Conservation (phyloP, 2,329 filamentous ascomycete genomes). For the Raffaelea deltoideospora region DNA sequence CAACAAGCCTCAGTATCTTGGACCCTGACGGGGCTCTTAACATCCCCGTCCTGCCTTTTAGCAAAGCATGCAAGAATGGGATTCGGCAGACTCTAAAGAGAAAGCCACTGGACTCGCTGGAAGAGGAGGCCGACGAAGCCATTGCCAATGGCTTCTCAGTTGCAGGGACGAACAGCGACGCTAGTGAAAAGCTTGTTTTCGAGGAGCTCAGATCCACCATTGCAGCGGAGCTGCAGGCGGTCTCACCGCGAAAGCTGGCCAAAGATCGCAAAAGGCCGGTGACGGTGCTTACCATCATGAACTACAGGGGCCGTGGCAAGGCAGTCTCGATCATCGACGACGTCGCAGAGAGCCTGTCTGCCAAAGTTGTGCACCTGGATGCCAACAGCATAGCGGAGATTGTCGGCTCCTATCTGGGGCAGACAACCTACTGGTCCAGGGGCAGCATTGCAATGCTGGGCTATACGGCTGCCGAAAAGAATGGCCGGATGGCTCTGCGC, state of each 20-base stretch:
- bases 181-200: slow-evolving; percentile 12
- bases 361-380: slow-evolving; percentile 54
- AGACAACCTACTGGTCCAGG: slow-evolving; percentile 31
- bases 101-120: background rate
- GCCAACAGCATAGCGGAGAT: slow-evolving; percentile 57
- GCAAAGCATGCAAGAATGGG: background rate
- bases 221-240: slow-evolving; percentile 15
- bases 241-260: slow-evolving; percentile 8
- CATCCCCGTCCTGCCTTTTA: slow-evolving; percentile 1
- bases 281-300: slow-evolving; percentile 20
- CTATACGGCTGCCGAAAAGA: slow-evolving; percentile 39
- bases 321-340: slow-evolving; percentile 14
- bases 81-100: slow-evolving; percentile 1
- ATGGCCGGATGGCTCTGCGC: slow-evolving; percentile 26
- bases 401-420: slow-evolving; percentile 53
- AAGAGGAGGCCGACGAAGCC: slow-evolving; percentile 3
- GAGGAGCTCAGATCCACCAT: slow-evolving; percentile 18
- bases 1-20: background rate
- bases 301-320: slow-evolving; percentile 16
- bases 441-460: slow-evolving; percentile 38
- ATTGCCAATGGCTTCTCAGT: slow-evolving; percentile 1
- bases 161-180: too few species aligned
- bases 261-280: slow-evolving; percentile 17
- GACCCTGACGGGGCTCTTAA: slow-evolving; percentile 4
- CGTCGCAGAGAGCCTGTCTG: slow-evolving; percentile 26